Evolutionary conservation across 352 stramenopile genomes (phyloP), one percentile per base, ranked within the genome.

Genomic region (Pythium chondricola): DNA sequence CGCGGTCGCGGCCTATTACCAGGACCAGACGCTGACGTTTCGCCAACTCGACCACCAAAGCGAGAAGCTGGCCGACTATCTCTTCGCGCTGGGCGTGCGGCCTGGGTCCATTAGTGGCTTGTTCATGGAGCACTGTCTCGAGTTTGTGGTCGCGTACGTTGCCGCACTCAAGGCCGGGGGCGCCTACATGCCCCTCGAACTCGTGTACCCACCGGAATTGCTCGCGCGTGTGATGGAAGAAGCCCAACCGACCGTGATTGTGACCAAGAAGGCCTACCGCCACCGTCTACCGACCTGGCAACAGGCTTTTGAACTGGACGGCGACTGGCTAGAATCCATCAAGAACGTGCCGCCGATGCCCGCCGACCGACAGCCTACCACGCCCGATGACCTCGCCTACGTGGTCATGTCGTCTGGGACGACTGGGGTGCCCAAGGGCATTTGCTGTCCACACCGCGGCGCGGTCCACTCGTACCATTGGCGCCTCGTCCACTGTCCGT

Each of bases 381-480:
- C 83, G 11, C 85, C 87, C 3, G 88, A 97, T 50, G 75, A 95
- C 61, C 58, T 97, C 38, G 86, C 85, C 3, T 97, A 97, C 61
- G 78, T 95, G 17, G 91, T 97, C 29, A 97, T 97, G 81, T 95
- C 80, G 17, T 95, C 80, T 2, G 89, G 91, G 20, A 97, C 91
- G 6, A 97, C 91, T 1, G 89, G 91, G 7, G 71, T 91, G 21
- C 91, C 89, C 10, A 97, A 97, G 67, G 91, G 89, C 37, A 97
- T 97, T 52, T 96, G 85, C 65, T 96, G 88, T 45, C 89, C 89
- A 11, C 92, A 98, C 62, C 83, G 92, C 25, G 88, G 87, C 22
- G 85, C 89, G 6, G 85, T 96, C 11, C 87, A 96, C 62, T 97
- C 87, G 13, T 97, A 98, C 62, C 46, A 93, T 43, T 96, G 90